phyloP scores from a whole-genome alignment of 139 green algal species.

The Chlorella sorokiniana region DNA sequence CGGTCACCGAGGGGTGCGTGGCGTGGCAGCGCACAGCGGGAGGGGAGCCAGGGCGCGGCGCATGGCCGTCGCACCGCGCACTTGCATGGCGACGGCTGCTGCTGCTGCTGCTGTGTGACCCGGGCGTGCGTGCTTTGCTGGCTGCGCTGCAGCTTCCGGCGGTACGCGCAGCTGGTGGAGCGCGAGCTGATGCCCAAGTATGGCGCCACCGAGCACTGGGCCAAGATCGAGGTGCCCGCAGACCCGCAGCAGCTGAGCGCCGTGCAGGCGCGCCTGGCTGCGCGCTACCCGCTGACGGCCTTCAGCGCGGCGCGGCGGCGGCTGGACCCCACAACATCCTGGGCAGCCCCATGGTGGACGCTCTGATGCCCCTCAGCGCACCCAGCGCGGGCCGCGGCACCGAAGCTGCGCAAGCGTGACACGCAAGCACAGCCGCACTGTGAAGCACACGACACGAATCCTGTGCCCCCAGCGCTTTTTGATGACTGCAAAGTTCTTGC shows the following conservation, averaged over 20 bases:
- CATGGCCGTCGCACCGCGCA: background rate
- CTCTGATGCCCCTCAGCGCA: constrained; percentile 51
- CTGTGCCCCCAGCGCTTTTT: too few species aligned
- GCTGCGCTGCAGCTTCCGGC: constrained; percentile 67
- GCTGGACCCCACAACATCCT: constrained; percentile 89
- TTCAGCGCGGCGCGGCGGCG: constrained; percentile 62
- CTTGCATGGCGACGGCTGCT: background rate
- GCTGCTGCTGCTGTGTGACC: background rate
- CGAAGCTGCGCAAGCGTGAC: background rate
- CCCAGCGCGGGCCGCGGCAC: too few species aligned
- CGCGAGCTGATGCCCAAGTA: constrained; percentile 78
- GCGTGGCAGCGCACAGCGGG: background rate
- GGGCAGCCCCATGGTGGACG: constrained; percentile 77
- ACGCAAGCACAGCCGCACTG: too few species aligned
- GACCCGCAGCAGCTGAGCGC: constrained; percentile 20
- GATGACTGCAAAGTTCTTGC: too few species aligned
- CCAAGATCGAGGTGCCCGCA: constrained; percentile 89
- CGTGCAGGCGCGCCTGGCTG: constrained; percentile 48
- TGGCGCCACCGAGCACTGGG: constrained; percentile 90
- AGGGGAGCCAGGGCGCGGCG: background rate
- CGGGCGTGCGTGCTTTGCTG: background rate
- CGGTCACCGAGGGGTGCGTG: constrained; percentile 73
- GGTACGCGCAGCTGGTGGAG: constrained; percentile 75
- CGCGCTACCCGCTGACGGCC: constrained; percentile 55
- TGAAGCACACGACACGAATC: too few species aligned